Conservation (phyloP, 768 basidiomycete species). For the Boletus tylopilopsis region DNA sequence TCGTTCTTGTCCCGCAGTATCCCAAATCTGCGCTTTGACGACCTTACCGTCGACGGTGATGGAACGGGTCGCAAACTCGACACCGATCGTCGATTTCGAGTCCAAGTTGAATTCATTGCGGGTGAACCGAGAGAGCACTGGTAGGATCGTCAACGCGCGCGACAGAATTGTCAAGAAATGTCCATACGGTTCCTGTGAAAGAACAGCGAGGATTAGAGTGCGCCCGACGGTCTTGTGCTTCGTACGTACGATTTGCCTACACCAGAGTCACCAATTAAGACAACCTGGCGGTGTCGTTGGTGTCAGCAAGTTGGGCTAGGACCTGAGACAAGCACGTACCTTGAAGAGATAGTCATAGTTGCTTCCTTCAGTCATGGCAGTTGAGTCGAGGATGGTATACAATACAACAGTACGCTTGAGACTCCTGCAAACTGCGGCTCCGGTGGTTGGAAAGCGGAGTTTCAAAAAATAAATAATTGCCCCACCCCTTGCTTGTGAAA, state of each 20-base stretch:
- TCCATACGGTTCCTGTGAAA: slow-evolving; percentile 33
- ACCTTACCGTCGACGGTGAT: slow-evolving; percentile 96
- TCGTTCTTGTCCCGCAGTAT: slow-evolving; percentile 97
- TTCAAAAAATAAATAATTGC: no score
- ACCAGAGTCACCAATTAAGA: slow-evolving; percentile 98
- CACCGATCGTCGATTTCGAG: slow-evolving; percentile 98
- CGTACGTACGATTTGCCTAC: slow-evolving; percentile 96
- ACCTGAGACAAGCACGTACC: slow-evolving; percentile 39
- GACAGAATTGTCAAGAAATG: neutral
- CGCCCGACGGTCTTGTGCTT: neutral
- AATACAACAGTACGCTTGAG: neutral
- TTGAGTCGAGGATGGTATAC: neutral
- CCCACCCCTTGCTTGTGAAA: no score
- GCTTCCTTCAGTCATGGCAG: slow-evolving; percentile 80
- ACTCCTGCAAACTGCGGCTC: no score
- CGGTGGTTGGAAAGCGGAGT: no score
- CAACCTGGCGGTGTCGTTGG: slow-evolving; percentile 59
- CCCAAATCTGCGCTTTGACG: slow-evolving; percentile 99
- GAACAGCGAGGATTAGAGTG: slow-evolving; percentile 6
- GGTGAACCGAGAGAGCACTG: slow-evolving; percentile 99
- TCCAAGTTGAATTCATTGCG: slow-evolving; percentile 99
- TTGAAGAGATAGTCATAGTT: slow-evolving; percentile 99
- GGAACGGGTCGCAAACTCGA: slow-evolving; percentile 96
- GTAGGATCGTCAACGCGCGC: neutral
- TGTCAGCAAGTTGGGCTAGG: neutral